A percentile compares a stretch with the other conserved stretches of the same genome.
phyloP scores from a whole-genome alignment of 108 stramenopile species.

The Fragilaria radians region DNA sequence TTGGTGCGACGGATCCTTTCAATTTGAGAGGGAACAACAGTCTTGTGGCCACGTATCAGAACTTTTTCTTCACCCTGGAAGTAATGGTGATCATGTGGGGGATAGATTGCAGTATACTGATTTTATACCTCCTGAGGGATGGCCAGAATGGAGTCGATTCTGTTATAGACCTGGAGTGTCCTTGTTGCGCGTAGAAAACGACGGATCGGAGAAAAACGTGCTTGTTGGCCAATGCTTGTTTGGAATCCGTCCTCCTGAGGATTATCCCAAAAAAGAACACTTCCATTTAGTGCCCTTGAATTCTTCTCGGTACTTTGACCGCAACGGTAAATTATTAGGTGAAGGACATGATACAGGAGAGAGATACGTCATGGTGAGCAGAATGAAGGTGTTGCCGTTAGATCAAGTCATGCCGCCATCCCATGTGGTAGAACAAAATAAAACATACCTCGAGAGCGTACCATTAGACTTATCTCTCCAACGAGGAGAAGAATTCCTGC shows the following conservation, averaged over 20 bases:
- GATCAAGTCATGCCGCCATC: conserved; percentile 12
- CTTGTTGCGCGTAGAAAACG: conserved; percentile 5
- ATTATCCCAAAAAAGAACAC: conserved; percentile 5
- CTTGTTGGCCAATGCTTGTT: conserved; percentile 18
- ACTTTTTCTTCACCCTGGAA: conserved; percentile 2
- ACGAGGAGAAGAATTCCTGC: background rate
- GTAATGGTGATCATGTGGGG: conserved; percentile 11
- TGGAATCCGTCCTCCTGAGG: conserved; percentile 13
- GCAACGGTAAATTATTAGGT: background rate
- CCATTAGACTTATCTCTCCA: background rate
- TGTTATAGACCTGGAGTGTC: conserved; percentile 29
- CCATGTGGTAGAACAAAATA: conserved; percentile 6
- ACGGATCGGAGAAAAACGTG: conserved; percentile 7
- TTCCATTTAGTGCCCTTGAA: conserved; percentile 9
- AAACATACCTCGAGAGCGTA: background rate
- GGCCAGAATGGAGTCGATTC: conserved; percentile 23
- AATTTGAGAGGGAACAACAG: conserved; percentile 14
- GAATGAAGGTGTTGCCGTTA: conserved; percentile 18
- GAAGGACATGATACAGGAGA: background rate
- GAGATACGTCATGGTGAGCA: conserved; percentile 13
- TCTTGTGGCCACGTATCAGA: conserved; percentile 21
- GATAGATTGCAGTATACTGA: conserved; percentile 27
- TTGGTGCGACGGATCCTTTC: conserved; percentile 28
- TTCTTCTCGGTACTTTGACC: conserved; percentile 15
- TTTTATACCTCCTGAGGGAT: conserved; percentile 13